Base-by-base conservation (phyloP, 148 eudicot genomes). In the Dianthus caryophyllus region DNA sequence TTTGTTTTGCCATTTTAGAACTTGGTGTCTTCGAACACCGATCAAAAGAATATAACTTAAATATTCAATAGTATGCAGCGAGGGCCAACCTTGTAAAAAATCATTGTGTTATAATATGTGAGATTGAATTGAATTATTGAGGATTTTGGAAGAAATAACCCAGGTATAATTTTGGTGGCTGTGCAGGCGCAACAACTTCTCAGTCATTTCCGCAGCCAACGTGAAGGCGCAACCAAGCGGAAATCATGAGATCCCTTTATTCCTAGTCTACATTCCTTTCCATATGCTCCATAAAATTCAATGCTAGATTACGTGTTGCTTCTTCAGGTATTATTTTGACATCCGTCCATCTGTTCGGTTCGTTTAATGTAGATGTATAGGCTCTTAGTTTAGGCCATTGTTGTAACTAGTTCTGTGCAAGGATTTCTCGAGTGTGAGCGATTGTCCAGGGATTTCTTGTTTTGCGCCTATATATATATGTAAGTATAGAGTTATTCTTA, bases 151-250 rank as follows among this genome's bases (percentile, higher is more conserved):
- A 25, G 30, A 50, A 52, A n/a, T 53, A 21, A 55, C 30, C 64
- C 14, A 13, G 9, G 39, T 24, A 49, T 48, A 20, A 18, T 33
- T 38, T 66, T 24, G 6, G 14, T 46, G 46, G 11, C 74, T 9
- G 31, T 74, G 67, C 88, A 93, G 98, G 97, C 98, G 1, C 91
- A 90, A 58, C 98, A 93, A 68, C 90, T 93, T 71, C 91, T 93
- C 55, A 75, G 91, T 70, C 98, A 93, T 70, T 93, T 93, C 67
- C 89, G 98, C 15, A 83, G 58, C 74, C 96, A 85, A 71, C 91
- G 98, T 44, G 98, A 89, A 78, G 85, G 87, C 36, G 72, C 65
- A 54, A 88, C 87, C 51, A 93, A 82, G 74, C 84, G 78, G 66
- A 31, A 31, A 33, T 63, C 70, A 55, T 75, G 78, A 75, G 64